Conservation (phyloP, 2,329 filamentous ascomycete genomes). For the Volutella citrinella region DNA sequence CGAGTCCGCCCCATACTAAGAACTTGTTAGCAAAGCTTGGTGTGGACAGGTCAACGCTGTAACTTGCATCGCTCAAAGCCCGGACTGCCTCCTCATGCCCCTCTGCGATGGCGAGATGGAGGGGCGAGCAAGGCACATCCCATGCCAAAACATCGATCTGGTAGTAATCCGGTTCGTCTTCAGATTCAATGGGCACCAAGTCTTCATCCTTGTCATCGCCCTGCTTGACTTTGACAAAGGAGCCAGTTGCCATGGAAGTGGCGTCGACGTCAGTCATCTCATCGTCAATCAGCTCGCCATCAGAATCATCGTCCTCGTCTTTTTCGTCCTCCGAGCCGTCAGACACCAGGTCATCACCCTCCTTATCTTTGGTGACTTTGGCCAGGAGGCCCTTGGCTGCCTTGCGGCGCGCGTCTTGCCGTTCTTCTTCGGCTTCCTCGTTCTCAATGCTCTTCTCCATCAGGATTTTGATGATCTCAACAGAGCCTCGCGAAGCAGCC, state of each 20-base stretch:
- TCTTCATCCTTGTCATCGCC: slow-evolving; percentile 36
- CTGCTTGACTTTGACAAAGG: slow-evolving; percentile 66
- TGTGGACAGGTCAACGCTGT: background rate
- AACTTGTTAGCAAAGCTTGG: slow-evolving; percentile 10
- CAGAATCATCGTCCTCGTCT: slow-evolving; percentile 26
- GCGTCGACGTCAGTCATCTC: slow-evolving; percentile 50
- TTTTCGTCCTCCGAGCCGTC: slow-evolving; percentile 11
- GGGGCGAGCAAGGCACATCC: slow-evolving; percentile 70
- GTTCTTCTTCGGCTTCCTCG: slow-evolving; percentile 63
- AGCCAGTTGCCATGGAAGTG: slow-evolving; percentile 60
- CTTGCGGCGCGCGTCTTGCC: slow-evolving; percentile 47
- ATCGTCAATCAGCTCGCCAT: slow-evolving; percentile 45
- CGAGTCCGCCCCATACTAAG: slow-evolving; percentile 72
- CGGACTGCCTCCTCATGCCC: slow-evolving; percentile 69
- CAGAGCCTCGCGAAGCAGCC: slow-evolving; percentile 66
- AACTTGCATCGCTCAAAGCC: slow-evolving; percentile 57
- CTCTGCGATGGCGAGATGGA: slow-evolving; percentile 75
- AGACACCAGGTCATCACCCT: slow-evolving; percentile 6
- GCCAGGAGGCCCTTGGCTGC: slow-evolving; percentile 29
- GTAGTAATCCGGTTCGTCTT: slow-evolving; percentile 74
- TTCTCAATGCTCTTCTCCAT: slow-evolving; percentile 73
- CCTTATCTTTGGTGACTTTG: slow-evolving; percentile 2
- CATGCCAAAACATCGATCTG: slow-evolving; percentile 76
- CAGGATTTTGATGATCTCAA: slow-evolving; percentile 68
- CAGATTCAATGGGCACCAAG: slow-evolving; percentile 49